Base-by-base conservation (phyloP, 345 rosid species). In the Microthlaspi erraticum region DNA sequence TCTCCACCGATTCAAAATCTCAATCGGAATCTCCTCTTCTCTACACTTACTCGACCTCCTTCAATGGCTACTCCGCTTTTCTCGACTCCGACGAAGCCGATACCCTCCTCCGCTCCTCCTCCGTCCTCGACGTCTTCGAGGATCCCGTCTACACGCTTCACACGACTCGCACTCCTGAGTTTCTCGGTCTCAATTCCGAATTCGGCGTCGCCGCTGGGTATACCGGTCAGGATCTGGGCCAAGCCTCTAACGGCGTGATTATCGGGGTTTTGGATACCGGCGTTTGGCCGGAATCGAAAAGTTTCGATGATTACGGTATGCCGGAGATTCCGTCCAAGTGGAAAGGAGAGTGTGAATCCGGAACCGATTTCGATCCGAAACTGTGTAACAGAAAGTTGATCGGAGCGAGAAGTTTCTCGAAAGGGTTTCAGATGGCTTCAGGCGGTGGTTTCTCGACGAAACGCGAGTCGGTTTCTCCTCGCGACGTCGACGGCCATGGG, bases 251-350 rank as follows among this genome's bases (percentile, higher is more conserved):
- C 13, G 87, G 78, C 31, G 93, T 93, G 29, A 31, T 90, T 6
- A 72, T 93, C 14, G 98, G 98, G 0, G 96, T 93, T 16, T 82
- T 93, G 0, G 98, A 93, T 43, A 88, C 96, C 0, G 98, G 98
- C 1, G 86, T 90, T 12, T 90, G 93, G 98, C 98, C 98, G 0
- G 97, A 88, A 72, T 87, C 90, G 0, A 80, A 74, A 55, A 86
- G 92, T 11, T 90, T 79, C 18, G 84, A 83, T 50, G 98, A 88
- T 48, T 33, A 80, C 0, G 88, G 83, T 2, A 88, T 90, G 93
- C 81, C 97, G 0, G 85, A 60, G 70, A 77, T 90, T 59, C 94
- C 98, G 0, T 48, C 79, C 0, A 78, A 78, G 51, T 93, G 98
- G 98, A 68, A 44, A 8, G 98, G 98, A 0, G 63, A 72, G 77